Evolutionary conservation across 371 early-diverging fungal species (phyloP).

Genomic region (Quaeritorhiza haematococci): DNA sequence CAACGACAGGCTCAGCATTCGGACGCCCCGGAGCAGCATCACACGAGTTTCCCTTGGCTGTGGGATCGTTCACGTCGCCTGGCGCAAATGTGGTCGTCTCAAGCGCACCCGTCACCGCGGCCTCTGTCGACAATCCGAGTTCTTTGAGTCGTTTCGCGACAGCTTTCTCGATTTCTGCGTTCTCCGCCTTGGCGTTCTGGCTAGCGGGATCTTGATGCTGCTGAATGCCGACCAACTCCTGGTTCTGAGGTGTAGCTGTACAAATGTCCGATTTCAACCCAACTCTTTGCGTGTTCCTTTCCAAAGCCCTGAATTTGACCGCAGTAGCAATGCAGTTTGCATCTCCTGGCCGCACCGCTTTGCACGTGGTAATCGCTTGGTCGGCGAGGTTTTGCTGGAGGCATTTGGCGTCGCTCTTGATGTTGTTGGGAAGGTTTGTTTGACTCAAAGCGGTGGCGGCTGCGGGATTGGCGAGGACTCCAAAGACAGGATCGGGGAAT

Average conservation of each 20-base stretch:
- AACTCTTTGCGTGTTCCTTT: conserved; percentile 8
- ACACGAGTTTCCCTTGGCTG: conserved; percentile 5
- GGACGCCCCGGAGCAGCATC: background rate
- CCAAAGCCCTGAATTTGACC: conserved; percentile 11
- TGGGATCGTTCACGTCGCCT: conserved; percentile 1
- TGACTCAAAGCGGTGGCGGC: background rate
- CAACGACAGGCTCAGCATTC: conserved; percentile 1
- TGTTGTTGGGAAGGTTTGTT: background rate
- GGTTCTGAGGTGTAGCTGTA: conserved; percentile 2
- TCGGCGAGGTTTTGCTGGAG: conserved; percentile 18
- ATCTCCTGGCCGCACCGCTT: background rate
- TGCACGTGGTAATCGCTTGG: conserved; percentile 2
- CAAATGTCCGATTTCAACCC: conserved; percentile 5
- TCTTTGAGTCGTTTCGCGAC: conserved; percentile 1
- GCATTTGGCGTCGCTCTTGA: conserved; percentile 3
- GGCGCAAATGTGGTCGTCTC: conserved; percentile 14
- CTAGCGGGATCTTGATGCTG: conserved; percentile 14
- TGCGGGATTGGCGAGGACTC: conserved; percentile 3
- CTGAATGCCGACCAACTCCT: conserved; percentile 4
- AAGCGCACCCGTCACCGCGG: conserved; percentile 9
- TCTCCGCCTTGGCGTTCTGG: background rate
- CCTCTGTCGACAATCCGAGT: conserved; percentile 11
- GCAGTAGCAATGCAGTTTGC: background rate
- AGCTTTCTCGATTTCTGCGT: conserved; percentile 6
- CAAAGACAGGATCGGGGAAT: conserved; percentile 13